A percentile compares a stretch with the other conserved stretches of the same genome.
Evolutionary conservation across 495 filamentous ascomycete genomes (phyloP).

Genomic region (Letharia columbiana): DNA sequence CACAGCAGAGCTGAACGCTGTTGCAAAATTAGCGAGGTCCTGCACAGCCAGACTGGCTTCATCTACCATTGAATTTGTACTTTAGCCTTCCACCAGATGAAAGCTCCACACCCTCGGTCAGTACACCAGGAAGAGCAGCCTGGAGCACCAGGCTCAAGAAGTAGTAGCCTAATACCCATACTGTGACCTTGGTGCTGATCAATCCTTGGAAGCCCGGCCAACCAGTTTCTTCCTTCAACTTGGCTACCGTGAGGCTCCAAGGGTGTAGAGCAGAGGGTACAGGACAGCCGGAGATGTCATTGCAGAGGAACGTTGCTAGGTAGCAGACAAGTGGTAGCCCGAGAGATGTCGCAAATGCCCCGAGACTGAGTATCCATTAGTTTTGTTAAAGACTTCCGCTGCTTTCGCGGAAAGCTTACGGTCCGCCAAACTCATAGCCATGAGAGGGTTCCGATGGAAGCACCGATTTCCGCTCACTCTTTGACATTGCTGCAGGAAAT

Average conservation of each 20-base stretch:
- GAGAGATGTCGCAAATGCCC: constrained; percentile 64
- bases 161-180: constrained; percentile 70
- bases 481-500: constrained; percentile 19
- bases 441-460: constrained; percentile 26
- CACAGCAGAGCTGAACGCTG: constrained; percentile 71
- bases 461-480: constrained; percentile 23
- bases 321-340: constrained; percentile 71
- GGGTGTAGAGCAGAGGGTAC: constrained; percentile 75
- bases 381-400: constrained; percentile 5
- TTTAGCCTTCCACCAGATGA: constrained; percentile 63
- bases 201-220: constrained; percentile 70
- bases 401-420: constrained; percentile 52
- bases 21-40: constrained; percentile 8
- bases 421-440: constrained; percentile 78
- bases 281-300: constrained; percentile 86
- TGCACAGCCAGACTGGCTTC: constrained; percentile 8
- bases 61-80: constrained; percentile 80
- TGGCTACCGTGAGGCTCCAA: constrained; percentile 56
- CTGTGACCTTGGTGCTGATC: constrained; percentile 48
- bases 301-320: constrained; percentile 73
- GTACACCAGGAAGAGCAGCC: constrained; percentile 67
- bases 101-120: constrained; percentile 60
- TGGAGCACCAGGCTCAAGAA: constrained; percentile 65
- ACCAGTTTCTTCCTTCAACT: constrained; percentile 66
- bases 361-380: constrained; percentile 49